A percentile compares a stretch with the other conserved stretches of the same genome.
These are phyloP conservation scores for Nepenthes alata DNA, from an alignment of 179 eudicot species.

Conservation along the genomic window DNA sequence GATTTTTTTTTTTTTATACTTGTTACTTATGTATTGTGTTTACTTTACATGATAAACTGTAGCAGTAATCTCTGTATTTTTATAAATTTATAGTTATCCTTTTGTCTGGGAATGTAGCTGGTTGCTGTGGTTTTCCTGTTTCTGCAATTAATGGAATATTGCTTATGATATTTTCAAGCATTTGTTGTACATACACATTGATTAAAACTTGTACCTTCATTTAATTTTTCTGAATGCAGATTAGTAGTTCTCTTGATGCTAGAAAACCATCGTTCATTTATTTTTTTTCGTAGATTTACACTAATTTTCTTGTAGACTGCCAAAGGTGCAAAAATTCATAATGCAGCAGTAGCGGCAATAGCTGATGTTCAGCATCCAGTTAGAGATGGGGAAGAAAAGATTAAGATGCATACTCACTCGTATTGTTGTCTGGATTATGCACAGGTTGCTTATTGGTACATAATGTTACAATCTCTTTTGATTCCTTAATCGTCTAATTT, in stretches of 20 bases:
- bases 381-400: constrained; percentile 79
- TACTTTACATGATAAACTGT: too few species aligned
- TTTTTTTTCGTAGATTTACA: not conserved
- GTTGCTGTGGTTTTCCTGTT: too few species aligned
- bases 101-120: too few species aligned
- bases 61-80: too few species aligned
- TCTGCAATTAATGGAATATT: too few species aligned
- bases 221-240: not conserved
- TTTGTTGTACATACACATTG: too few species aligned
- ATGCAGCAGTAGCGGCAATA: constrained; percentile 89
- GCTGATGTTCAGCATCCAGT: constrained; percentile 38
- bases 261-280: not conserved
- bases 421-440: constrained; percentile 94
- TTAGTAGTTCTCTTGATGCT: not conserved
- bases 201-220: not conserved
- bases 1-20: too few species aligned
- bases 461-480: not conserved
- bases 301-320: constrained; percentile 48
- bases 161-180: too few species aligned
- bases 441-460: constrained; percentile 42
- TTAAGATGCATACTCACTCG: constrained; percentile 88
- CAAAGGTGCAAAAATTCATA: constrained; percentile 70
- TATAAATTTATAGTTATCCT: too few species aligned
- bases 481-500: not conserved
- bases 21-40: too few species aligned